phyloP scores from a whole-genome alignment of 495 filamentous ascomycete species.

The Aspergillus hancockii region DNA sequence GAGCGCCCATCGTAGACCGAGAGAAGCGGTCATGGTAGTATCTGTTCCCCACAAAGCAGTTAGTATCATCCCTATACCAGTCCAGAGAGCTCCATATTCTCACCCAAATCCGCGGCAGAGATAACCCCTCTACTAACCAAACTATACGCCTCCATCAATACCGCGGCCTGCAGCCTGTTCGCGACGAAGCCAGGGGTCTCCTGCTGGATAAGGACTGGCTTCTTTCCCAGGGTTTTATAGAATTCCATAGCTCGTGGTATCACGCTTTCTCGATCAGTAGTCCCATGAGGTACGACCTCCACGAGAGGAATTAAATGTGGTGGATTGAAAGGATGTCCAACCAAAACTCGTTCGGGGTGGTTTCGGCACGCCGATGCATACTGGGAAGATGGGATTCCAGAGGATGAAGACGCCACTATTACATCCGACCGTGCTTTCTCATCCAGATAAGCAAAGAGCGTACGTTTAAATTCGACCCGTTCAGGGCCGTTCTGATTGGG shows the following conservation, averaged over 20 bases:
- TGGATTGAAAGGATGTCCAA: conserved; percentile 60
- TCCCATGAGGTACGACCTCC: conserved; percentile 48
- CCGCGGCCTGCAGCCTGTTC: conserved; percentile 38
- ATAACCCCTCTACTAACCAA: conserved; percentile 34
- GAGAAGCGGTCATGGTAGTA: conserved; percentile 34
- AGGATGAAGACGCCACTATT: conserved; percentile 25
- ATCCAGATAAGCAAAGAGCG: conserved; percentile 24
- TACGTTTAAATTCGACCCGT: conserved; percentile 22
- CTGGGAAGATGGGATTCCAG: conserved; percentile 23
- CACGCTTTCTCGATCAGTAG: conserved; percentile 10
- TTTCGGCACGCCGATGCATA: conserved; percentile 25
- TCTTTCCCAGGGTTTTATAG: conserved; percentile 41
- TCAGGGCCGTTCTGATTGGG: conserved; percentile 21
- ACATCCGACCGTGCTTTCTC: conserved; percentile 17
- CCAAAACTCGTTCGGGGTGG: conserved; percentile 40
- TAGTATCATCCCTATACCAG: background rate
- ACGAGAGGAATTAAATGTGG: conserved; percentile 58
- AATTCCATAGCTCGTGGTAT: conserved; percentile 33
- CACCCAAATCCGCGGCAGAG: conserved; percentile 35
- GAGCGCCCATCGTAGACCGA: conserved; percentile 52
- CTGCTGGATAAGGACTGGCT: conserved; percentile 46
- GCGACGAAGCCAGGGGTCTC: conserved; percentile 45
- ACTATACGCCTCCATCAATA: conserved; percentile 37
- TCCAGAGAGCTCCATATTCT: too few species aligned
- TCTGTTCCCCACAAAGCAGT: conserved; percentile 9